A percentile compares a stretch with the other conserved stretches of the same genome.
phyloP scores from a whole-genome alignment of 495 filamentous ascomycete genomes.

The Xanthoparmelia taractica region DNA sequence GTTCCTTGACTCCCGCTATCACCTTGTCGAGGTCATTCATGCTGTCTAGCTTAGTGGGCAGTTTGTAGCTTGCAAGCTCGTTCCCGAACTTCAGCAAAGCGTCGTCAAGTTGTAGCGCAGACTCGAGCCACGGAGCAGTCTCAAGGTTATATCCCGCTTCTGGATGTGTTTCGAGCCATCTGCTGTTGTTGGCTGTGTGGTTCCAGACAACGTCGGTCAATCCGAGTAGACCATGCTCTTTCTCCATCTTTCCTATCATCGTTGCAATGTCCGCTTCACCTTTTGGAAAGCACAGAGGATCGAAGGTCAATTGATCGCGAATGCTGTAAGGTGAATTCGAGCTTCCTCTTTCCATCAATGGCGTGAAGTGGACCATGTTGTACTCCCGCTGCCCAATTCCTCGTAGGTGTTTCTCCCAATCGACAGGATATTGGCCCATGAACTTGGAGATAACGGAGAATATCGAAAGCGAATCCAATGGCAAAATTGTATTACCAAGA shows the following conservation, averaged over 20 bases:
- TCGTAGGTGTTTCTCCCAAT: conserved; percentile 81
- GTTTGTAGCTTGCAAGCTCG: conserved; percentile 55
- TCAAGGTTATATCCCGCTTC: conserved; percentile 92
- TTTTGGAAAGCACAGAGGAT: conserved; percentile 70
- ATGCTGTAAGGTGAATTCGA: conserved; percentile 98
- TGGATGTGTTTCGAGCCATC: conserved; percentile 89
- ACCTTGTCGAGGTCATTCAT: conserved; percentile 69
- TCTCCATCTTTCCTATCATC: conserved; percentile 74
- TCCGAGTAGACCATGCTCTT: conserved; percentile 73
- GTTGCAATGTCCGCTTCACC: conserved; percentile 77
- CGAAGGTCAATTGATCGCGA: conserved; percentile 84
- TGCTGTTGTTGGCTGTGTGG: conserved; percentile 92
- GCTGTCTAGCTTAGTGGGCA: conserved; percentile 64
- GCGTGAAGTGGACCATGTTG: conserved; percentile 99
- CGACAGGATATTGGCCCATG: conserved; percentile 81
- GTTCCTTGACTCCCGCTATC: conserved; percentile 75
- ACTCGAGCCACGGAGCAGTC: conserved; percentile 87
- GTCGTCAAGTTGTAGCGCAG: conserved; percentile 80
- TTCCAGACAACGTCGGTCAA: conserved; percentile 98
- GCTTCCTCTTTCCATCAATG: conserved; percentile 74
- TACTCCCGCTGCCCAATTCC: conserved; percentile 86
- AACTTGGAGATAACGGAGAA: conserved; percentile 97
- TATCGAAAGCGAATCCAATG: conserved; percentile 77
- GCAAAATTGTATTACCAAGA: conserved; percentile 59
- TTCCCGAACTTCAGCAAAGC: conserved; percentile 70